phyloP scores from a whole-genome alignment of 805 yeast genomes.

The Limtongozyma cylindracea region DNA sequence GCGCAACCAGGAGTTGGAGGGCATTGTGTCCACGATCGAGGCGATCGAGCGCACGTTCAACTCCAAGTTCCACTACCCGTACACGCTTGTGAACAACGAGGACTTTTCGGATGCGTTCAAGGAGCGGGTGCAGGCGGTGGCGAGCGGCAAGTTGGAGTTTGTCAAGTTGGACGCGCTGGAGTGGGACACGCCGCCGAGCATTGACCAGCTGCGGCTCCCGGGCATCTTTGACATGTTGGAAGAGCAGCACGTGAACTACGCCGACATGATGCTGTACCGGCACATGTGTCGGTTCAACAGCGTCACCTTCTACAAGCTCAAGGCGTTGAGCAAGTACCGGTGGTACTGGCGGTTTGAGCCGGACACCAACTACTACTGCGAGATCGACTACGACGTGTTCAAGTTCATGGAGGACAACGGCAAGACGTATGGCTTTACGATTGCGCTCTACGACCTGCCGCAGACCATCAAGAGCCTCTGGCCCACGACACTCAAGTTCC shows the following conservation, averaged over 20 bases:
- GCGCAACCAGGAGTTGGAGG: slow-evolving; percentile 32
- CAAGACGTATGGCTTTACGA: slow-evolving; percentile 52
- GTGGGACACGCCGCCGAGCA: slow-evolving; percentile 36
- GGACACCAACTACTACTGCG: slow-evolving; percentile 36
- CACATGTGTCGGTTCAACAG: slow-evolving; percentile 72
- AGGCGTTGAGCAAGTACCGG: slow-evolving; percentile 28
- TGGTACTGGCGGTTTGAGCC: slow-evolving; percentile 79
- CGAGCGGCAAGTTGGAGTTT: slow-evolving; percentile 10
- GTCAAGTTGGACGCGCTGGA: slow-evolving; percentile 13
- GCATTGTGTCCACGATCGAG: slow-evolving; percentile 23
- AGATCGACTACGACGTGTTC: slow-evolving; percentile 54
- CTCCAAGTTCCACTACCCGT: slow-evolving; percentile 49
- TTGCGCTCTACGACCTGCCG: slow-evolving; percentile 46
- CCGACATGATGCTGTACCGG: slow-evolving; percentile 37
- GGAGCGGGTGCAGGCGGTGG: slow-evolving; percentile 9
- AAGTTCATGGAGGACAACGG: slow-evolving; percentile 41
- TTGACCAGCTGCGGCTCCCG: slow-evolving; percentile 18
- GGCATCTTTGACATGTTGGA: slow-evolving; percentile 14
- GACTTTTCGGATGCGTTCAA: slow-evolving; percentile 37
- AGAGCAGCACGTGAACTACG: slow-evolving; percentile 28
- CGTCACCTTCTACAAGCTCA: slow-evolving; percentile 35
- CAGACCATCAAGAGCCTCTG: slow-evolving; percentile 36
- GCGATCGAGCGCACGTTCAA: slow-evolving; percentile 45
- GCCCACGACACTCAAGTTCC: slow-evolving; percentile 40
- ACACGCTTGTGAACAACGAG: slow-evolving; percentile 53